Conservation (phyloP, 805 yeast genomes). For the Lipomyces orientalis region DNA sequence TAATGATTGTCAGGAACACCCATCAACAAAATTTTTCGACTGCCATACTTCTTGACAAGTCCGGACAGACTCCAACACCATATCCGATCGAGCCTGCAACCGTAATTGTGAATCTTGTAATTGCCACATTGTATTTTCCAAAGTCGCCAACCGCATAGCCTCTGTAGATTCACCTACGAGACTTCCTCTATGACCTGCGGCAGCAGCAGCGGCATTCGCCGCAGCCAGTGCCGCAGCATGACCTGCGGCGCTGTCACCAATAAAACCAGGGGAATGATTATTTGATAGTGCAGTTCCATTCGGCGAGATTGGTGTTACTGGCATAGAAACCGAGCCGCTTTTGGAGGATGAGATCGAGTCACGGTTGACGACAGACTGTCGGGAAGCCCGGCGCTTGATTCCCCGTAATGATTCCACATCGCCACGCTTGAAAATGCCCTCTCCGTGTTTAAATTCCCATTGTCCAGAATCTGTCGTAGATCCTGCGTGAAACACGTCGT, state of each 20-base stretch:
- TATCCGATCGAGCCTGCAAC: constrained; percentile 26
- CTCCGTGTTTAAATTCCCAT: constrained; percentile 92
- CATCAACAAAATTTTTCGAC: neutral
- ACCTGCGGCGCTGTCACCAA: constrained; percentile 12
- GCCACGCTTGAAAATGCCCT: constrained; percentile 79
- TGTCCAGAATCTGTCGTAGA: constrained; percentile 39
- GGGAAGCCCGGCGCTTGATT: constrained; percentile 78
- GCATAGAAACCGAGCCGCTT: constrained; percentile 41
- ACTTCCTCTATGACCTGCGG: neutral
- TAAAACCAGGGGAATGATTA: constrained; percentile 18
- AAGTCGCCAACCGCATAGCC: constrained; percentile 13
- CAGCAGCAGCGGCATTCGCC: constrained; percentile 3
- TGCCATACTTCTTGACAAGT: constrained; percentile 28
- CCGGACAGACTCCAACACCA: constrained; percentile 29
- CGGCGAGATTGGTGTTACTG: constrained; percentile 34
- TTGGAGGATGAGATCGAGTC: constrained; percentile 52
- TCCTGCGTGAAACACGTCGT: constrained; percentile 45
- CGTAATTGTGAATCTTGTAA: constrained; percentile 32
- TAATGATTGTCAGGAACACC: neutral
- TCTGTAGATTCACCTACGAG: constrained; percentile 14
- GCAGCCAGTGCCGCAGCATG: constrained; percentile 1
- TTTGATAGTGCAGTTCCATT: constrained; percentile 6
- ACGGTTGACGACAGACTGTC: constrained; percentile 41
- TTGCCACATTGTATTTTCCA: constrained; percentile 34
- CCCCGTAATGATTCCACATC: constrained; percentile 72